Percentiles rank a stretch among this genome's conserved stretches.
Evolutionary conservation across 352 stramenopile species (phyloP).

Genomic region (Globisporangium solare): DNA sequence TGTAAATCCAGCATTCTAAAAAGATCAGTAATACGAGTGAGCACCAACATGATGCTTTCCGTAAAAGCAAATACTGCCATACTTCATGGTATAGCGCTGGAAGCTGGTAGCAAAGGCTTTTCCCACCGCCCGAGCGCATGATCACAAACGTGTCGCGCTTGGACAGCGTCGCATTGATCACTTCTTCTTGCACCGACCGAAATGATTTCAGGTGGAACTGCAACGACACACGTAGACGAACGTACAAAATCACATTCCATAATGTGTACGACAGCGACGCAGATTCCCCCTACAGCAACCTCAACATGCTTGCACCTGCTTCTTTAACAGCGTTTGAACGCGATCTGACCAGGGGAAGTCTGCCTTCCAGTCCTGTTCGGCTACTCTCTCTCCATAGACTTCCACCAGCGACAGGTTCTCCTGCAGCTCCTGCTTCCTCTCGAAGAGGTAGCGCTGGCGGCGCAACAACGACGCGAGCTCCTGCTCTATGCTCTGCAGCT

Average conservation of each 20-base stretch:
- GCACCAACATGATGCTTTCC: not conserved
- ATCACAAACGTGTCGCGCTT: conserved; percentile 89
- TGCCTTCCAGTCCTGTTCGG: conserved; percentile 29
- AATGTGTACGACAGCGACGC: not conserved
- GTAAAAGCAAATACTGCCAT: not conserved
- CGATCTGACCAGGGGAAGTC: conserved; percentile 38
- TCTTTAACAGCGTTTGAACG: conserved; percentile 25
- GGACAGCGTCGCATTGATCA: conserved; percentile 89
- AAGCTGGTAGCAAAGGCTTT: conserved; percentile 90
- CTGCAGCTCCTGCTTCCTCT: conserved; percentile 40
- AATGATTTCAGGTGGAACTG: conserved; percentile 84
- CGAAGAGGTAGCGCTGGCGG: conserved; percentile 47
- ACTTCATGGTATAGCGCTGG: conserved; percentile 71
- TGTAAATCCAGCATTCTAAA: conserved; percentile 61
- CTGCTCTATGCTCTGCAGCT: conserved; percentile 50
- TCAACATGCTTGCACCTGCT: conserved; percentile 11
- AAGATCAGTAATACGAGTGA: not conserved
- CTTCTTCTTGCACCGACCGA: conserved; percentile 85
- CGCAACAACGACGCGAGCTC: conserved; percentile 43
- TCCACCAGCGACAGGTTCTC: conserved; percentile 20
- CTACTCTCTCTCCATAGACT: conserved; percentile 2
- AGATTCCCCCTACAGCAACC: not conserved
- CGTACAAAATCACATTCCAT: not conserved
- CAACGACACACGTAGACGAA: not conserved
- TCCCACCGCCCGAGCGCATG: conserved; percentile 88